Evolutionary conservation across 805 yeast species (phyloP).

Genomic region (Myxozyma nipponensis): DNA sequence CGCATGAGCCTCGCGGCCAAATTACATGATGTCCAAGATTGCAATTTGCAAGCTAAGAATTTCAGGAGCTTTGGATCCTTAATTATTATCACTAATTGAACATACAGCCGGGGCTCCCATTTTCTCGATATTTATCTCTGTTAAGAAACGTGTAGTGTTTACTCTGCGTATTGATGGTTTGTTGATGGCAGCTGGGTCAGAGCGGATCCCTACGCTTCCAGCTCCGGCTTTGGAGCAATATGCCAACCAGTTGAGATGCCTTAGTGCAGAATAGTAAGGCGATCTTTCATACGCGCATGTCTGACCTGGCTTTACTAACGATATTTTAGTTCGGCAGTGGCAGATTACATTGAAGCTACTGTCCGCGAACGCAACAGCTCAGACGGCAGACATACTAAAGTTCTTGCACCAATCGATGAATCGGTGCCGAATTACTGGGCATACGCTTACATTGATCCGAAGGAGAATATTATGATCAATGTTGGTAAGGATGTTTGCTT

Average conservation of each 20-base stretch:
- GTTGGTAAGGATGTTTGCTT: not conserved
- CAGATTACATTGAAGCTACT: not conserved
- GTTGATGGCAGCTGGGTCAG: not conserved
- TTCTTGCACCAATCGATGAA: not conserved
- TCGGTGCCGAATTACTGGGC: not conserved
- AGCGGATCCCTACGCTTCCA: not conserved
- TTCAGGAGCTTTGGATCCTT: too few relatives aligned
- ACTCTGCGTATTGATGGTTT: not conserved
- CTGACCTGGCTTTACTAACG: not conserved
- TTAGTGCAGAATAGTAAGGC: not conserved
- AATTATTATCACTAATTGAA: too few relatives aligned
- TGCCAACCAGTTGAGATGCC: not conserved
- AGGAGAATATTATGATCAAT: not conserved
- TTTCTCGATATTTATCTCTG: too few relatives aligned
- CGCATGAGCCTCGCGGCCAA: too few relatives aligned
- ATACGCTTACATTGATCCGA: not conserved
- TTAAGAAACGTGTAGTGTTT: too few relatives aligned
- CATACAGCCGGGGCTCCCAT: too few relatives aligned
- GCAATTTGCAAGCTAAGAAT: too few relatives aligned
- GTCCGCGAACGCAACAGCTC: not conserved
- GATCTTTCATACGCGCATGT: too few relatives aligned
- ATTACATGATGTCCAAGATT: too few relatives aligned
- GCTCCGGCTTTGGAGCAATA: not conserved
- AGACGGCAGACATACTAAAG: not conserved
- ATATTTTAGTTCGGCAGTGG: not conserved